These are phyloP conservation scores for Boletus reticulatus DNA, from an alignment of 768 basidiomycete genomes.

Conservation along the genomic window DNA sequence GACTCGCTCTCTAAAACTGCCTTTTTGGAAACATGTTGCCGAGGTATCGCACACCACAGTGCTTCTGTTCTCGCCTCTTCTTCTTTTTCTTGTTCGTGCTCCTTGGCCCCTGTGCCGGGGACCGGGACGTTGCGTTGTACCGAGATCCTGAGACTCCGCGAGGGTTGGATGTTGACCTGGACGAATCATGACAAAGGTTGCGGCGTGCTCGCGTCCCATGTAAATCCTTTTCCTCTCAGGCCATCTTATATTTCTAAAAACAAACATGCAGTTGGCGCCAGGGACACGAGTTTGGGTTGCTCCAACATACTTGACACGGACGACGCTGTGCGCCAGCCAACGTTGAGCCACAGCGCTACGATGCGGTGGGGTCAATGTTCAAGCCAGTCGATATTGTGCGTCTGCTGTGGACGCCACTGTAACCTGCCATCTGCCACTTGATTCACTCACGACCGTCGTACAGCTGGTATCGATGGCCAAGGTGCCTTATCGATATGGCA, in stretches of 20 bases:
- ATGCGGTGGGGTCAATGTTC: too few species aligned
- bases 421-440: not conserved
- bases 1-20: not conserved
- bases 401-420: too few species aligned
- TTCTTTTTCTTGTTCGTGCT: not conserved
- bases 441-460: too few species aligned
- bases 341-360: too few species aligned
- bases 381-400: too few species aligned
- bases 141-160: not conserved
- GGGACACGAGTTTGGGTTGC: too few species aligned
- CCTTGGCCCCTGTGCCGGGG: not conserved
- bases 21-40: not conserved
- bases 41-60: not conserved
- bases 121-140: not conserved
- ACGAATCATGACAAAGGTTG: too few species aligned
- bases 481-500: slow-evolving; percentile 7
- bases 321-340: not conserved
- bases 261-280: too few species aligned
- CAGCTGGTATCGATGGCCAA: not conserved
- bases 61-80: not conserved
- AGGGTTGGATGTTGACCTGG: not conserved
- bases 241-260: not conserved
- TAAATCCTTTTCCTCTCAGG: not conserved
- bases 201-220: slow-evolving; percentile 3
- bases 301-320: not conserved